A percentile compares a stretch with the other conserved stretches of the same genome.
Conservation (phyloP, 345 rosid genomes). For the Triadica sebifera region DNA sequence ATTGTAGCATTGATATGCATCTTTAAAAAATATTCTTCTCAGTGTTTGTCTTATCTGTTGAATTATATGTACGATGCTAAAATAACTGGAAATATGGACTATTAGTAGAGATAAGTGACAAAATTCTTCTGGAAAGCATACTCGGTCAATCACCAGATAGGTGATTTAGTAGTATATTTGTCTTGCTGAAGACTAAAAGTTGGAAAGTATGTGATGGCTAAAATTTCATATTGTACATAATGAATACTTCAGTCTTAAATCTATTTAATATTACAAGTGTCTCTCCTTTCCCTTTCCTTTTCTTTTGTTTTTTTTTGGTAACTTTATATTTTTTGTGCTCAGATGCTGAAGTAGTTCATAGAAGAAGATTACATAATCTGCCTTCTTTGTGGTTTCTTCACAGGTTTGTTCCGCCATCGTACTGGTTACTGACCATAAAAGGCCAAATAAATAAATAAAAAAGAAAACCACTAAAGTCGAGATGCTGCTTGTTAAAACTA, state of each 20-base stretch:
- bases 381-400: background rate
- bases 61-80: background rate
- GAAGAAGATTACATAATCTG: background rate
- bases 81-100: background rate
- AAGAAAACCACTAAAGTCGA: too few species aligned
- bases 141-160: constrained; percentile 3
- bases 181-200: constrained; percentile 8
- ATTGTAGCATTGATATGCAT: background rate
- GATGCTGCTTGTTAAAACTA: too few species aligned
- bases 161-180: constrained; percentile 10
- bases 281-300: background rate
- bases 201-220: constrained; percentile 20
- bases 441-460: background rate
- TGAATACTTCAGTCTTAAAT: background rate
- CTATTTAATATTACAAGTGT: background rate
- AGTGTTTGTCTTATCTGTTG: background rate
- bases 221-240: background rate
- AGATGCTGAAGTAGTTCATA: constrained; percentile 1
- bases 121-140: constrained; percentile 15
- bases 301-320: background rate
- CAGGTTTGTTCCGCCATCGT: background rate
- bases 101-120: background rate
- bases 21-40: too few species aligned
- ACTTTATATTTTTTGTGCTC: background rate
- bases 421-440: background rate